These are phyloP conservation scores for Russula sp. DNA, from an alignment of 768 basidiomycete species.

Conservation along the genomic window DNA sequence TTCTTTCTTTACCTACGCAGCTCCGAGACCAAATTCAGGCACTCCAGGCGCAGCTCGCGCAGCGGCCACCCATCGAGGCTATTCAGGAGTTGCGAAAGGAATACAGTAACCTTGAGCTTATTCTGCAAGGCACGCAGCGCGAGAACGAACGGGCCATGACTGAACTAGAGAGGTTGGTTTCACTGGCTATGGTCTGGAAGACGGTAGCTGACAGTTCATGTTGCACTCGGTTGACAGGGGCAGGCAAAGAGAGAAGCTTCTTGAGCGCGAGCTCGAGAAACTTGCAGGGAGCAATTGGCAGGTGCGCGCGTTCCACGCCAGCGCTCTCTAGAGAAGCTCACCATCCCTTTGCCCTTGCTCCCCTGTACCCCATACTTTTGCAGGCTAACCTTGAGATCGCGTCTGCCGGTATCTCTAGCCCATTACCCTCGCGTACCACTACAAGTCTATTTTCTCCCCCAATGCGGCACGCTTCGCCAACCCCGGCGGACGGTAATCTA, in stretches of 20 bases:
- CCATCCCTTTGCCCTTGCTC: neutral
- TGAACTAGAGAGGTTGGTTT: slow-evolving; percentile 64
- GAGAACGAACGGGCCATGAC: slow-evolving; percentile 86
- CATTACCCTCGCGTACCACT: slow-evolving; percentile 34
- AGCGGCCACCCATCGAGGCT: slow-evolving; percentile 64
- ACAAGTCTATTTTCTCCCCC: slow-evolving; percentile 36
- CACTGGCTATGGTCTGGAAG: neutral
- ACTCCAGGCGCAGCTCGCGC: slow-evolving; percentile 62
- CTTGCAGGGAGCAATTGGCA: slow-evolving; percentile 83
- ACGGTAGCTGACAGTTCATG: slow-evolving; percentile 1
- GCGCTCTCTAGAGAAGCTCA: neutral
- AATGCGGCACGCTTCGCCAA: slow-evolving; percentile 1
- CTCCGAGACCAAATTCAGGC: slow-evolving; percentile 58
- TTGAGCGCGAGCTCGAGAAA: slow-evolving; percentile 68
- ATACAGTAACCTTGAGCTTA: slow-evolving; percentile 68
- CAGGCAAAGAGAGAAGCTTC: slow-evolving; percentile 68
- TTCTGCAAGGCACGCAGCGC: slow-evolving; percentile 75
- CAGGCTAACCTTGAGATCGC: slow-evolving; percentile 41
- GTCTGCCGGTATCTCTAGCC: slow-evolving; percentile 34
- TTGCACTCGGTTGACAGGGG: slow-evolving; percentile 36
- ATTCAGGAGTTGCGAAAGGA: slow-evolving; percentile 69
- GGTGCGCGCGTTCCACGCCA: slow-evolving; percentile 41
- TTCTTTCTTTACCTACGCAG: slow-evolving; percentile 37
- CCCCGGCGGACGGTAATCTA: neutral
- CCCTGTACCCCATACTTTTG: slow-evolving; percentile 34